These are phyloP conservation scores for Sporisorium sorghi DNA, from an alignment of 1,284 basidiomycete genomes.

Conservation along the genomic window DNA sequence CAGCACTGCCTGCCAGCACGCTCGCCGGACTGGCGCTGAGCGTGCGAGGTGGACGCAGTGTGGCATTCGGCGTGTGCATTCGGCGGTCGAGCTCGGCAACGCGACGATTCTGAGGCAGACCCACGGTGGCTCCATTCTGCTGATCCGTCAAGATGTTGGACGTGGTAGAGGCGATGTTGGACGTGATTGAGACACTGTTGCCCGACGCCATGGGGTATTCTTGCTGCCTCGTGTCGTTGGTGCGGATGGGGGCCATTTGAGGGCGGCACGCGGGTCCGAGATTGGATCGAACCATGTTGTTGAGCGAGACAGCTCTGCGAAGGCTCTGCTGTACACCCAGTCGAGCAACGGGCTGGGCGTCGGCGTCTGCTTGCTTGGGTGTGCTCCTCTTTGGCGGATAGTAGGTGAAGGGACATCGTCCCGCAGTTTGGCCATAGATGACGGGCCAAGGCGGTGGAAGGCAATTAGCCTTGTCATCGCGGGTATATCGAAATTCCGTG, in stretches of 20 bases:
- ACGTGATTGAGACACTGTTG: slow-evolving; percentile 92
- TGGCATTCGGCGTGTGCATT: slow-evolving; percentile 51
- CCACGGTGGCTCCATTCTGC: slow-evolving; percentile 36
- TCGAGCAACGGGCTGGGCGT: slow-evolving; percentile 9
- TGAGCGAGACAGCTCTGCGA: slow-evolving; percentile 81
- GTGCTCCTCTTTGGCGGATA: slow-evolving; percentile 50
- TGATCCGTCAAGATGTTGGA: slow-evolving; percentile 71
- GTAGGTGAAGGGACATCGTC: slow-evolving; percentile 69
- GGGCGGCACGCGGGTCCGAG: slow-evolving; percentile 31
- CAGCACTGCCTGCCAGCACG: slow-evolving; percentile 43
- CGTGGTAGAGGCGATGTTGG: slow-evolving; percentile 86
- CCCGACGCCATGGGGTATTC: slow-evolving; percentile 65
- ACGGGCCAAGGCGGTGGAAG: slow-evolving; percentile 72
- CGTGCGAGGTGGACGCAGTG: slow-evolving; percentile 15
- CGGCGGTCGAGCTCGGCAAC: slow-evolving; percentile 57
- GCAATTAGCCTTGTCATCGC: slow-evolving; percentile 19
- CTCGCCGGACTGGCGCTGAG: slow-evolving; percentile 48
- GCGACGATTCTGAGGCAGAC: slow-evolving; percentile 54
- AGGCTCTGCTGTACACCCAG: slow-evolving; percentile 69
- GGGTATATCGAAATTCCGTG: slow-evolving; percentile 72
- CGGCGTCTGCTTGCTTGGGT: slow-evolving; percentile 24
- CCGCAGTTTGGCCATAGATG: slow-evolving; percentile 71
- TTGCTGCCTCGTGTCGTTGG: slow-evolving; percentile 30
- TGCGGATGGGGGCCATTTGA: slow-evolving; percentile 19
- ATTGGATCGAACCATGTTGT: slow-evolving; percentile 75